Evolutionary conservation across 1,284 basidiomycete species (phyloP).

Genomic region (Anthracocystis walkeri): DNA sequence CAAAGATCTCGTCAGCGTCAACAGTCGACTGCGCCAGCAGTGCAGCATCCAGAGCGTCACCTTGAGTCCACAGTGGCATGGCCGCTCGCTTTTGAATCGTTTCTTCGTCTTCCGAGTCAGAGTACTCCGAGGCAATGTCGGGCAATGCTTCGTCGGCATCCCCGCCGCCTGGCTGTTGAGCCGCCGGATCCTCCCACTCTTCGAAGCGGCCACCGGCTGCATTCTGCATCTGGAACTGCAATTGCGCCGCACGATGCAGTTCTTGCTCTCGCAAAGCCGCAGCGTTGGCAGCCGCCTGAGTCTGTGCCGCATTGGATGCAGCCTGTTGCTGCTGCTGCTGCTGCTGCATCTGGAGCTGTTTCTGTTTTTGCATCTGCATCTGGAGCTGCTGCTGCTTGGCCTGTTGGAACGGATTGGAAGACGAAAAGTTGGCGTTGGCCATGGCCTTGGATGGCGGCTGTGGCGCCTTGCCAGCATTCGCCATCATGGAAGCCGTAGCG

Average conservation of each 20-base stretch:
- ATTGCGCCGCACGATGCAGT: constrained; percentile 32
- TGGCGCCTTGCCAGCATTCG: constrained; percentile 12
- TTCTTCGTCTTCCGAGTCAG: constrained; percentile 66
- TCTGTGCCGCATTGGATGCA: constrained; percentile 23
- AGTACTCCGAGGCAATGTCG: constrained; percentile 64
- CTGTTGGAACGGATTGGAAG: constrained; percentile 50
- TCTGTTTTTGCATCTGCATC: constrained; percentile 29
- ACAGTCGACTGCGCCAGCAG: constrained; percentile 58
- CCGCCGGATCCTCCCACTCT: constrained; percentile 28
- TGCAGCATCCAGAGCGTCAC: constrained; percentile 56
- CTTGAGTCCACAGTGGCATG: constrained; percentile 64
- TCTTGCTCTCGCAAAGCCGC: constrained; percentile 40
- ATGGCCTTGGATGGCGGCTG: constrained; percentile 31
- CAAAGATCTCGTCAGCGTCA: constrained; percentile 67
- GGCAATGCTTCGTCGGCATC: constrained; percentile 50
- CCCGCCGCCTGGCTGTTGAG: constrained; percentile 16
- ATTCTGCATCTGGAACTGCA: constrained; percentile 41
- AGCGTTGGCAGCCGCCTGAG: constrained; percentile 24
- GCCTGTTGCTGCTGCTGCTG: constrained; percentile 36
- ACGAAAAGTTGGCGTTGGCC: constrained; percentile 48
- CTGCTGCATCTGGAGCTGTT: constrained; percentile 39
- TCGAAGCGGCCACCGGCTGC: constrained; percentile 38
- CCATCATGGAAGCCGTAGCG: constrained; percentile 36
- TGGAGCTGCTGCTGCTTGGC: constrained; percentile 54
- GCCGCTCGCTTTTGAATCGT: constrained; percentile 59